Evolutionary conservation across 192 early-diverging fungal species (phyloP).

Genomic region (Coemansia reversa): DNA sequence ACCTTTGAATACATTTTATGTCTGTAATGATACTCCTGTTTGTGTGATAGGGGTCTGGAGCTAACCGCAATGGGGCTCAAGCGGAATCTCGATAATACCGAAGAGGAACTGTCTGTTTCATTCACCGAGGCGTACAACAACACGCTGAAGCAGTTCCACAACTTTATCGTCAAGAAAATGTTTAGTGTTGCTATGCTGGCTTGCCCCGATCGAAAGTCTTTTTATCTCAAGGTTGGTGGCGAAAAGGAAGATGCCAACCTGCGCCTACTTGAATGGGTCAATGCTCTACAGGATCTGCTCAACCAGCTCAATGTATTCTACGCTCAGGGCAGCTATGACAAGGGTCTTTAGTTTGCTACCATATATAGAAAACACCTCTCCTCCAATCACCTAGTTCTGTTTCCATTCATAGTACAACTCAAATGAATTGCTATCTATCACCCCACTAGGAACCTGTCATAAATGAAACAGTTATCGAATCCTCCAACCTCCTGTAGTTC

Average conservation of each 20-base stretch:
- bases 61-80: slow-evolving; percentile 71
- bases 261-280: slow-evolving; percentile 69
- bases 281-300: slow-evolving; percentile 72
- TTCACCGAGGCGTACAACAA: slow-evolving; percentile 71
- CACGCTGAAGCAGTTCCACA: slow-evolving; percentile 71
- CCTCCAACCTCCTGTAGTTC: too few relatives aligned
- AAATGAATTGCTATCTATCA: too few relatives aligned
- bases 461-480: too few relatives aligned
- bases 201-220: slow-evolving; percentile 85
- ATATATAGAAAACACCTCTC: too few relatives aligned
- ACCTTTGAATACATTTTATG: too few relatives aligned
- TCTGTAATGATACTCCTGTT: slow-evolving; percentile 3
- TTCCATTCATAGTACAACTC: too few relatives aligned
- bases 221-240: slow-evolving; percentile 81
- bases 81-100: slow-evolving; percentile 56
- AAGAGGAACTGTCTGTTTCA: slow-evolving; percentile 67
- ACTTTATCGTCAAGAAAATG: slow-evolving; percentile 64
- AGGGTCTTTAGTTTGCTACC: slow-evolving; percentile 41
- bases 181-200: slow-evolving; percentile 82
- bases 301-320: slow-evolving; percentile 64
- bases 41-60: slow-evolving; percentile 64
- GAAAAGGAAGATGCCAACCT: slow-evolving; percentile 58
- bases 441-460: too few relatives aligned
- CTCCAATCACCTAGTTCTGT: too few relatives aligned
- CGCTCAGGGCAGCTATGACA: slow-evolving; percentile 44